phyloP scores from a whole-genome alignment of 2,329 filamentous ascomycete species.

The Sclerotinia minor region DNA sequence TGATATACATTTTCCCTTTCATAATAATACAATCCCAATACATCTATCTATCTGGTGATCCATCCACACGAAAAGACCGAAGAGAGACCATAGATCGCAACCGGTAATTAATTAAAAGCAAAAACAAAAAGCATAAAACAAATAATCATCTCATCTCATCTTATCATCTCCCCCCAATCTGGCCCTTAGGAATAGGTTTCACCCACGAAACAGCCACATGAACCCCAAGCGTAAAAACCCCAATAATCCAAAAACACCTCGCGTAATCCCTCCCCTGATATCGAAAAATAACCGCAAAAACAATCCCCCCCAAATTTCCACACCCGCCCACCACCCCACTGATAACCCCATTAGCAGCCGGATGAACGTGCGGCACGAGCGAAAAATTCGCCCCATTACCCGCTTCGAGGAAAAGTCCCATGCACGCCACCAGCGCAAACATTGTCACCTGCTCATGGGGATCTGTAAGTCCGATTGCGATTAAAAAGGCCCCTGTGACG shows the following conservation, averaged over 20 bases:
- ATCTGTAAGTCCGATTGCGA: conserved; percentile 65
- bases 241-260: conserved; percentile 78
- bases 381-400: conserved; percentile 86
- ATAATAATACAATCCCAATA: background rate
- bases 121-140: background rate
- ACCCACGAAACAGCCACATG: conserved; percentile 68
- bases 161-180: conserved; percentile 47
- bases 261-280: conserved; percentile 69
- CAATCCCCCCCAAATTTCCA: conserved; percentile 81
- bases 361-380: conserved; percentile 80
- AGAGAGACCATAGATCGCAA: too few species aligned
- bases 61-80: too few species aligned
- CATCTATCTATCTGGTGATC: background rate
- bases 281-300: conserved; percentile 77
- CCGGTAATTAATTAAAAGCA: background rate
- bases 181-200: conserved; percentile 55
- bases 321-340: conserved; percentile 76
- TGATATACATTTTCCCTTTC: background rate
- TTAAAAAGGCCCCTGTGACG: conserved; percentile 57
- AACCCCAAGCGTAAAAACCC: conserved; percentile 68
- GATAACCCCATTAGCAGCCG: conserved; percentile 74
- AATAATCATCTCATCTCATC: background rate
- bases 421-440: conserved; percentile 73
- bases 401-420: conserved; percentile 81
- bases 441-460: conserved; percentile 63